These are phyloP conservation scores for Ophiocordyceps camponoti-saundersi DNA, from an alignment of 2,329 filamentous ascomycete species.

Conservation along the genomic window DNA sequence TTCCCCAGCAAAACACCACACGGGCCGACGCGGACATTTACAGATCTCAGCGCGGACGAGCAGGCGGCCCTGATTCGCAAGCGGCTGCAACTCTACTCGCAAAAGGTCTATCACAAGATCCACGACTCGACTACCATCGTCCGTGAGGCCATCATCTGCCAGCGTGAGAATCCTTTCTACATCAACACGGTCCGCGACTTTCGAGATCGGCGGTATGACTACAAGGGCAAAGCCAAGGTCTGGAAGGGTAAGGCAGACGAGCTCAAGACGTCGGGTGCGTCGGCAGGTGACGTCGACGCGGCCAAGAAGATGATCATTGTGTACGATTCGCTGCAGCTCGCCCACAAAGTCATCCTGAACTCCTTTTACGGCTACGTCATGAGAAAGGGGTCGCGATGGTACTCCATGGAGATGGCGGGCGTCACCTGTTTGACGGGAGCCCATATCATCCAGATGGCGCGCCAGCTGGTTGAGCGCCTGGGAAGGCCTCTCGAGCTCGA, in stretches of 20 bases:
- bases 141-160: slow-evolving; percentile 93
- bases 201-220: slow-evolving; percentile 92
- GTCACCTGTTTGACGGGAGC: slow-evolving; percentile 95
- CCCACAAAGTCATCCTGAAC: slow-evolving; percentile 97
- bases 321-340: slow-evolving; percentile 88
- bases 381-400: slow-evolving; percentile 97
- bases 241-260: slow-evolving; percentile 95
- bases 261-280: slow-evolving; percentile 67
- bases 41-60: slow-evolving; percentile 67
- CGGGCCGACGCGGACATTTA: slow-evolving; percentile 54
- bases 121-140: slow-evolving; percentile 87
- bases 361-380: slow-evolving; percentile 99
- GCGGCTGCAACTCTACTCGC: slow-evolving; percentile 78
- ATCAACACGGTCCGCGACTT: slow-evolving; percentile 93
- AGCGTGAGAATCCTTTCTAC: slow-evolving; percentile 96
- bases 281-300: slow-evolving; percentile 63
- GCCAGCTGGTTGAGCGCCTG: slow-evolving; percentile 82
- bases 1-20: slow-evolving; percentile 71
- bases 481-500: slow-evolving; percentile 87
- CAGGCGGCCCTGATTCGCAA: slow-evolving; percentile 70
- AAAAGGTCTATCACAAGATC: slow-evolving; percentile 99
- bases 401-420: slow-evolving; percentile 98
- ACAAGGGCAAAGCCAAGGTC: slow-evolving; percentile 93
- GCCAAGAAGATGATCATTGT: slow-evolving; percentile 98
- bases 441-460: slow-evolving; percentile 90